These are phyloP conservation scores for Gracilaria domingensis DNA, from an alignment of 23 red algal genomes.

Conservation along the genomic window DNA sequence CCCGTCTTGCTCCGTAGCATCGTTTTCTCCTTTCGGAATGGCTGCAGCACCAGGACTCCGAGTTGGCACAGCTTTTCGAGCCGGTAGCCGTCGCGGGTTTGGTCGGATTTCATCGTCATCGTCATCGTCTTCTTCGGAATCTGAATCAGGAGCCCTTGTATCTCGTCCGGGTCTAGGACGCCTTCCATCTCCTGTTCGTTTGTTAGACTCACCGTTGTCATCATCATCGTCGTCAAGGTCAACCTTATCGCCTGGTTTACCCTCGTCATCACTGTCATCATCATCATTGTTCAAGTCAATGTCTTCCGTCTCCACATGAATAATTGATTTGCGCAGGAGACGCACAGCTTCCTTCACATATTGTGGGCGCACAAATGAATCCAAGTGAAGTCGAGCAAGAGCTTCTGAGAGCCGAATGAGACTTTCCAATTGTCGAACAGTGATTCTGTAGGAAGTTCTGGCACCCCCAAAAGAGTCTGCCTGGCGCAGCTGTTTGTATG, in stretches of 20 bases:
- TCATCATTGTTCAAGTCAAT: constrained; percentile 87
- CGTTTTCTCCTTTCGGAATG: neutral
- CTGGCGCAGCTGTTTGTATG: constrained; percentile 92
- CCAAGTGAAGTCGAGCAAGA: constrained; percentile 95
- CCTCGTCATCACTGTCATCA: constrained; percentile 33
- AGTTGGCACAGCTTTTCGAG: neutral
- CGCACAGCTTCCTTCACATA: constrained; percentile 97
- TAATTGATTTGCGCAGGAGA: constrained; percentile 94
- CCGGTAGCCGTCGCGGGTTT: neutral
- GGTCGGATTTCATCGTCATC: constrained; percentile 14
- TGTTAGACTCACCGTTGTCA: constrained; percentile 15
- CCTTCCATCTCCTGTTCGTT: neutral
- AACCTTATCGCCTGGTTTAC: constrained; percentile 27
- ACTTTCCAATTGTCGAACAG: constrained; percentile 98
- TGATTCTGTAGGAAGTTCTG: constrained; percentile 89
- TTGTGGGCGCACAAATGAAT: constrained; percentile 82
- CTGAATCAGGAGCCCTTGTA: constrained; percentile 29
- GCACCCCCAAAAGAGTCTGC: constrained; percentile 81
- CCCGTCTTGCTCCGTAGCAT: neutral
- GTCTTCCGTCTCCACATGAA: constrained; percentile 95
- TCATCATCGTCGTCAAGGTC: constrained; percentile 49
- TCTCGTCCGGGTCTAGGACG: constrained; percentile 13
- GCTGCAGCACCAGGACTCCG: neutral
- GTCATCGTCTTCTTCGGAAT: constrained; percentile 33
- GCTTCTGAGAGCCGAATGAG: constrained; percentile 98